phyloP scores from a whole-genome alignment of 1,284 basidiomycete genomes.

The Cutaneotrichosporon sp. region DNA sequence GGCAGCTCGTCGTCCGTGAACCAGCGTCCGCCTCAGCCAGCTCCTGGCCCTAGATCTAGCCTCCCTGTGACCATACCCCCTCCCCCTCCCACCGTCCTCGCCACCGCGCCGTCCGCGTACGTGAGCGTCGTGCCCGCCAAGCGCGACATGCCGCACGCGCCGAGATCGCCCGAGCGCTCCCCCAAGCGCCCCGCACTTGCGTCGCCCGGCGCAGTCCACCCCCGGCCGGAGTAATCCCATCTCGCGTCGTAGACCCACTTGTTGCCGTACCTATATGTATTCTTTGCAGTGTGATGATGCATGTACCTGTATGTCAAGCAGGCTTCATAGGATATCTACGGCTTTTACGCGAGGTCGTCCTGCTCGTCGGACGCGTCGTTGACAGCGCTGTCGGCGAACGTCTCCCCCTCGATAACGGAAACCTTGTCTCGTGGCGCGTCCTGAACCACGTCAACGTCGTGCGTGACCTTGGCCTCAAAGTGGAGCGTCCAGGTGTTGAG shows the following conservation, averaged over 20 bases:
- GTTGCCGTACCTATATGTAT: background rate
- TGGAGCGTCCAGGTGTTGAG: slow-evolving; percentile 50
- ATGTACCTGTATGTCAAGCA: slow-evolving; percentile 11
- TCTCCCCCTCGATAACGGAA: background rate
- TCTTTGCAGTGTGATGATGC: slow-evolving; percentile 6
- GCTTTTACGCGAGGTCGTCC: background rate
- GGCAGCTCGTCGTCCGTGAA: background rate
- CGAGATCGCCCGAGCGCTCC: background rate
- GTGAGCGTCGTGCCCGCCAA: slow-evolving; percentile 5
- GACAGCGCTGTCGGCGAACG: background rate
- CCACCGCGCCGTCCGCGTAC: background rate
- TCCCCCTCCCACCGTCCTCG: background rate
- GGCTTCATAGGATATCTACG: background rate
- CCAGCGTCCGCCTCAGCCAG: too few relatives aligned
- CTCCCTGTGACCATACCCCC: background rate
- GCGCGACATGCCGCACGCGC: background rate
- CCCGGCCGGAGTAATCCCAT: background rate
- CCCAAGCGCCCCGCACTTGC: background rate
- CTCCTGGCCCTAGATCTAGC: background rate
- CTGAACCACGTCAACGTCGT: slow-evolving; percentile 10
- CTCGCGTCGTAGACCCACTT: too few relatives aligned
- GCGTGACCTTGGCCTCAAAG: slow-evolving; percentile 45
- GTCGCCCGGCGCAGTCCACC: background rate
- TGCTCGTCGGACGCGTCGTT: slow-evolving; percentile 2
- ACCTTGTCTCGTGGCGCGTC: background rate